These are phyloP conservation scores for Ophiostoma himal-ulmi DNA, from an alignment of 2,329 filamentous ascomycete genomes.

Conservation along the genomic window DNA sequence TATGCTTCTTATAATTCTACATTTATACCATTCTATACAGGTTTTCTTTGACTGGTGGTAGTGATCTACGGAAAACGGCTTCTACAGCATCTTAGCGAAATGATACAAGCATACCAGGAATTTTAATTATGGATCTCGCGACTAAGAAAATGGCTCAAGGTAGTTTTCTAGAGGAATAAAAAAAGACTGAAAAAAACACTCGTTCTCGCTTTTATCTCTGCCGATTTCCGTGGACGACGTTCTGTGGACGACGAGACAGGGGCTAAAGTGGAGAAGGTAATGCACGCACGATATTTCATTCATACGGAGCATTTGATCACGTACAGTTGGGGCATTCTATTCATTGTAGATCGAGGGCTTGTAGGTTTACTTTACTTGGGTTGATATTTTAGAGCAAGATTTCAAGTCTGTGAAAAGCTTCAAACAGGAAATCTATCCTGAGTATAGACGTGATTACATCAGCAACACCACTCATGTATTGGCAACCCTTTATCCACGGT, in stretches of 20 bases:
- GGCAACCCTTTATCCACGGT: no score
- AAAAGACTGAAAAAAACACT: not conserved
- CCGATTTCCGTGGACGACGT: not conserved
- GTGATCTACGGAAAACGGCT: no score
- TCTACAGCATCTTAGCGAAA: not conserved
- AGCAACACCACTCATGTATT: not conserved
- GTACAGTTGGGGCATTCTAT: not conserved
- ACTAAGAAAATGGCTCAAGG: not conserved
- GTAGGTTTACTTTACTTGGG: no score
- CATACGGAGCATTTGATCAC: not conserved
- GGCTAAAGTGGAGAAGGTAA: not conserved
- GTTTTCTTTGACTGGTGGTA: no score
- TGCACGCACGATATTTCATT: not conserved
- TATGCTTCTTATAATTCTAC: not conserved
- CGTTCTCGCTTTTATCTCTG: slow-evolving; percentile 1
- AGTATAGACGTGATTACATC: not conserved
- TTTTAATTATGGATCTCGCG: not conserved
- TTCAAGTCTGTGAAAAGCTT: no score
- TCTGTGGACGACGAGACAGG: not conserved
- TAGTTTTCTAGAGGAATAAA: not conserved
- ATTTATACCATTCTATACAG: no score
- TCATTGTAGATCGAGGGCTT: not conserved
- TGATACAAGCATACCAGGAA: not conserved
- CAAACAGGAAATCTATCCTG: no score
- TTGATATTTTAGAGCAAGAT: no score